A percentile compares a stretch with the other conserved stretches of the same genome.
These are phyloP conservation scores for Chiua virens DNA, from an alignment of 768 basidiomycete genomes.

Conservation along the genomic window DNA sequence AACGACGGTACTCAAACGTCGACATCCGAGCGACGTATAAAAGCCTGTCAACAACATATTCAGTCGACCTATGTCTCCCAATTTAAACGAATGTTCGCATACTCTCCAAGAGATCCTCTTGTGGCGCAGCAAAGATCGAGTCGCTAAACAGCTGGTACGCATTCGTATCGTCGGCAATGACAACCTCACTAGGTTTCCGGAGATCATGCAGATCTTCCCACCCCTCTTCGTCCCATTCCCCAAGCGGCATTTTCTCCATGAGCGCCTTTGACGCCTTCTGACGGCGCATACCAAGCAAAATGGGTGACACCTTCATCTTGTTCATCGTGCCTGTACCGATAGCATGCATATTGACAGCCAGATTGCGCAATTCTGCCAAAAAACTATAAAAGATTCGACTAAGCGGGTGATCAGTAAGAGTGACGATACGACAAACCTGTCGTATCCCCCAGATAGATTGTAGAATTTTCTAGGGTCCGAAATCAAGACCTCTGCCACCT, in stretches of 20 bases:
- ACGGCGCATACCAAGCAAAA: conserved; percentile 75
- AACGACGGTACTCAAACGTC: conserved; percentile 67
- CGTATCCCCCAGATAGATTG: conserved; percentile 63
- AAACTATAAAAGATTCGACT: conserved; percentile 52
- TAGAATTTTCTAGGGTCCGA: conserved; percentile 72
- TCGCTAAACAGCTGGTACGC: conserved; percentile 77
- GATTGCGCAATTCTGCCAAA: conserved; percentile 75
- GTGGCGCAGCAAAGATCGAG: conserved; percentile 73
- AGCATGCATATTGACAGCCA: conserved; percentile 72
- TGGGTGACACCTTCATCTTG: conserved; percentile 68
- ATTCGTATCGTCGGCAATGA: conserved; percentile 86
- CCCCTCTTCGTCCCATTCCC: conserved; percentile 61
- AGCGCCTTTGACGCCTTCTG: conserved; percentile 34
- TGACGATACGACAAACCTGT: conserved; percentile 48
- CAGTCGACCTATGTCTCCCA: not conserved
- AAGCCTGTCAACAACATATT: conserved; percentile 48
- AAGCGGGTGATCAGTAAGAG: not conserved
- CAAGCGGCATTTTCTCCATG: conserved; percentile 18
- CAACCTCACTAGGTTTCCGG: conserved; percentile 63
- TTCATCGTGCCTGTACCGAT: conserved; percentile 47
- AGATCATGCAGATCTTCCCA: conserved; percentile 76
- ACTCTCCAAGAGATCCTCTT: conserved; percentile 92
- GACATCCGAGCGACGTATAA: conserved; percentile 75
- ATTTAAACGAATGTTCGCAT: not conserved
- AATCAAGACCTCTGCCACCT: conserved; percentile 70